Evolutionary conservation across 345 rosid species (phyloP), one percentile per base, ranked within the genome.

Genomic region (Eucalyptus marginata): DNA sequence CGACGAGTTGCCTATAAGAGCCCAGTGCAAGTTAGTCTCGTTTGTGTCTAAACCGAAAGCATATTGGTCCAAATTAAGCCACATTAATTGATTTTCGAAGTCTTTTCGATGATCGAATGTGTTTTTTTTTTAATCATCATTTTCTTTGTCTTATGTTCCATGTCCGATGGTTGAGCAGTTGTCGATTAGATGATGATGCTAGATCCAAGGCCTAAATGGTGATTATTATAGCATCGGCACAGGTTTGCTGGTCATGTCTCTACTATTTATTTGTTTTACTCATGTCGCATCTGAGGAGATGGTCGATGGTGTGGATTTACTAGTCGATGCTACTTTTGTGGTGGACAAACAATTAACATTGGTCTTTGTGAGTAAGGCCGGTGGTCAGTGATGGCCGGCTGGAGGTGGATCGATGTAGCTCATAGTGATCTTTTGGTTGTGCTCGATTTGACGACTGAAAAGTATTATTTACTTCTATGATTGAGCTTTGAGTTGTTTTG

Each of bases 201-300:
- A 56, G 25, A 56, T 56, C 62, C 29, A 56, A 56, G 27, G 29
- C 62, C 62, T 56, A 56, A 56, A 56, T 24, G 12, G 24, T 56
- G 3, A 56, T 56, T 56, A 22, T 22, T 56, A 56, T 56, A 56
- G 27, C 62, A 56, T 56, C 1, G 29, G 13, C 62, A 56, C 12
- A 56, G 2, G 62, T 56, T 56, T 24, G 62, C 2, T 4, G 1
- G 62, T 56, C 62, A 56, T 24, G 62, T 56, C 29, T 24, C 12
- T 56, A 10, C 62, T 24, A 56, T 56, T 56, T 56, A 56, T 56
- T 56, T 24, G 29, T 56, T 56, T 56, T 56, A 24, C 62, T 56
- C 6, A 0, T 56, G 29, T 56, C 13, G 29, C 29, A 24, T 0
- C 62, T 56, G 0, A 56, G 29, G 29, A 56, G 27, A 24, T 56